phyloP scores from a whole-genome alignment of 2,329 filamentous ascomycete species.

The Neopestalotiopsis rosae region DNA sequence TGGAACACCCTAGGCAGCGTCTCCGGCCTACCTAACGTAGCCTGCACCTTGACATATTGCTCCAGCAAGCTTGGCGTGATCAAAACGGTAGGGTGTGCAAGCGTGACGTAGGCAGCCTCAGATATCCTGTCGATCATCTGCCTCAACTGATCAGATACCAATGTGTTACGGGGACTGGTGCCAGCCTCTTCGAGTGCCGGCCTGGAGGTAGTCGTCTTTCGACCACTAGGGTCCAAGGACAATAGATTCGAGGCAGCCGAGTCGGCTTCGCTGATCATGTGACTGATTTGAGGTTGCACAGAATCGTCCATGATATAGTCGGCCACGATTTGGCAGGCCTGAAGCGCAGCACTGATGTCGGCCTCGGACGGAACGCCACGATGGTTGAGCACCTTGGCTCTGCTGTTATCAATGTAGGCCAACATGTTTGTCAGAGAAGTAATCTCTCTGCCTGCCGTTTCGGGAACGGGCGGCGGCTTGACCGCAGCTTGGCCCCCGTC shows the following conservation, averaged over 20 bases:
- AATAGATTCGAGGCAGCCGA: conserved; percentile 41
- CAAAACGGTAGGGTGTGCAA: conserved; percentile 78
- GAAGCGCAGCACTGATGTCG: conserved; percentile 34
- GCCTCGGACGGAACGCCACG: conserved; percentile 32
- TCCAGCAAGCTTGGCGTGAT: conserved; percentile 76
- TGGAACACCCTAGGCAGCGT: conserved; percentile 81
- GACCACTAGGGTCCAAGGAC: conserved; percentile 34
- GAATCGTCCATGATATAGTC: conserved; percentile 36
- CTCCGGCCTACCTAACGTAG: conserved; percentile 73
- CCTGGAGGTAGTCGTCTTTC: conserved; percentile 23
- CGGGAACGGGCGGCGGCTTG: background rate
- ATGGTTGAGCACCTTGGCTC: conserved; percentile 29
- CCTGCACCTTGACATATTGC: conserved; percentile 78
- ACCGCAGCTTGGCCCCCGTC: background rate
- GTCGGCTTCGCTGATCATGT: conserved; percentile 39
- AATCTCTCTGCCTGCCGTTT: conserved; percentile 23
- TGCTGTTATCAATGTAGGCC: conserved; percentile 31
- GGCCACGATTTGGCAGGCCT: conserved; percentile 34
- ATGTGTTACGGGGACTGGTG: conserved; percentile 7
- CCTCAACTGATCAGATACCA: conserved; percentile 38
- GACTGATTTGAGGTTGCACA: conserved; percentile 35
- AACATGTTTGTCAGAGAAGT: conserved; percentile 34
- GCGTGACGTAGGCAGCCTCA: conserved; percentile 68
- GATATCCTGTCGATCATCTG: conserved; percentile 59
- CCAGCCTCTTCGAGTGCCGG: conserved; percentile 14